Percentiles rank a stretch among this genome's conserved stretches.
Conservation (phyloP, 345 rosid species). For the Populus nigra region DNA sequence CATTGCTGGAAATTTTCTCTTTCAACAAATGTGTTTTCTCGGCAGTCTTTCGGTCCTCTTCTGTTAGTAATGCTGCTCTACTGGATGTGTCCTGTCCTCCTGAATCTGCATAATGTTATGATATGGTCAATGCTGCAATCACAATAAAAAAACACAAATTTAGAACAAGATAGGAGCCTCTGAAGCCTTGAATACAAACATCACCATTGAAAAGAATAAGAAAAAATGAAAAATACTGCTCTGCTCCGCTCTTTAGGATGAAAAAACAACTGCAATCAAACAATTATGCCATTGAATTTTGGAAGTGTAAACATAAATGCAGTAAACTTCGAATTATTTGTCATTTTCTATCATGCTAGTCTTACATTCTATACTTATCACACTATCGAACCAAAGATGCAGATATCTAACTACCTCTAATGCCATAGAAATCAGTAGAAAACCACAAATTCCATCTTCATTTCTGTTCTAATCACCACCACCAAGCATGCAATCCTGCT, state of each 20-base stretch:
- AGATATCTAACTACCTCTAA: neutral
- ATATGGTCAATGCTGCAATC: constrained; percentile 7
- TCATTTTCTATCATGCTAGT: neutral
- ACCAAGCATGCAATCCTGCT: neutral
- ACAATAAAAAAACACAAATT: neutral
- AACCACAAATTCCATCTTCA: neutral
- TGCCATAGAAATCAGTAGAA: neutral
- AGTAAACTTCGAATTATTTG: neutral
- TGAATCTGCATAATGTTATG: constrained; percentile 14
- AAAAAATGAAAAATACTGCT: neutral
- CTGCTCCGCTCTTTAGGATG: neutral
- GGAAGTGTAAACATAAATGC: neutral
- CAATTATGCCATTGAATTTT: neutral
- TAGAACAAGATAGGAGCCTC: neutral
- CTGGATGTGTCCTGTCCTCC: constrained; percentile 19
- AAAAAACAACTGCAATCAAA: neutral
- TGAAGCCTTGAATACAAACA: neutral
- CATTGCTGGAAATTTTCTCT: constrained; percentile 45
- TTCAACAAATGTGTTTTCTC: constrained; percentile 49
- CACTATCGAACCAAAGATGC: neutral
- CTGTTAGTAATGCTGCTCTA: constrained; percentile 12
- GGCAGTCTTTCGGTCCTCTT: constrained; percentile 27
- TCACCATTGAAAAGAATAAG: neutral
- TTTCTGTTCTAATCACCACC: neutral
- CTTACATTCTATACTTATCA: neutral